Evolutionary conservation across 331 rosid species (phyloP).

Genomic region (Saraca asoca): DNA sequence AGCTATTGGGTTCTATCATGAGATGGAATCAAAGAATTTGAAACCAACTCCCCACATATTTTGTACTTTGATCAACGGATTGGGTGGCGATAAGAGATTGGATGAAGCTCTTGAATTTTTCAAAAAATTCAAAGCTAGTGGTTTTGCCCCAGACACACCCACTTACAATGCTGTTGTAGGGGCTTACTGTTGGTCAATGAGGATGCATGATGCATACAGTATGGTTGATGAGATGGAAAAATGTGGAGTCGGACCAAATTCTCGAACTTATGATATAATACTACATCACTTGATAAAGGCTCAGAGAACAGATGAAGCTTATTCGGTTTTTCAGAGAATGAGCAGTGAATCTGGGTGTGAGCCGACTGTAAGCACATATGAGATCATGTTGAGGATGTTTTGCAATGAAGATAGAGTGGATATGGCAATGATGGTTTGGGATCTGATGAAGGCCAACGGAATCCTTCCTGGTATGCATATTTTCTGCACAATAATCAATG

Average conservation of each 20-base stretch:
- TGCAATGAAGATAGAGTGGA: constrained; percentile 62
- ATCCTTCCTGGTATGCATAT: constrained; percentile 77
- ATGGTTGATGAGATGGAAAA: constrained; percentile 63
- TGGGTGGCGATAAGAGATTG: constrained; percentile 74
- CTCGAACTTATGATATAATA: constrained; percentile 74
- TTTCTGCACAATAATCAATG: constrained; percentile 63
- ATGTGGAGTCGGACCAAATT: constrained; percentile 64
- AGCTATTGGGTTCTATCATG: constrained; percentile 58
- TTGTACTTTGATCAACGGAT: constrained; percentile 76
- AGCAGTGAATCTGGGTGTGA: constrained; percentile 58
- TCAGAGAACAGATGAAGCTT: constrained; percentile 62
- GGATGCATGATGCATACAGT: constrained; percentile 53
- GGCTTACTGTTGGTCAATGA: constrained; percentile 75
- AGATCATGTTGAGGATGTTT: constrained; percentile 75
- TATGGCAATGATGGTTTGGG: constrained; percentile 69
- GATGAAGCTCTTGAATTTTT: constrained; percentile 68
- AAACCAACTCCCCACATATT: constrained; percentile 73
- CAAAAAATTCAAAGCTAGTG: constrained; percentile 51
- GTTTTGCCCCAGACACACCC: constrained; percentile 59
- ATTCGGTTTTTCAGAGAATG: constrained; percentile 60
- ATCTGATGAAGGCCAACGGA: constrained; percentile 66
- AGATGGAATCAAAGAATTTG: constrained; percentile 55
- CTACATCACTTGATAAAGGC: constrained; percentile 69
- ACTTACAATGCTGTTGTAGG: constrained; percentile 89
- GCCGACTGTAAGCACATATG: constrained; percentile 69